Evolutionary conservation across 2,329 filamentous ascomycete genomes (phyloP).

Genomic region (Epichloe sibirici): DNA sequence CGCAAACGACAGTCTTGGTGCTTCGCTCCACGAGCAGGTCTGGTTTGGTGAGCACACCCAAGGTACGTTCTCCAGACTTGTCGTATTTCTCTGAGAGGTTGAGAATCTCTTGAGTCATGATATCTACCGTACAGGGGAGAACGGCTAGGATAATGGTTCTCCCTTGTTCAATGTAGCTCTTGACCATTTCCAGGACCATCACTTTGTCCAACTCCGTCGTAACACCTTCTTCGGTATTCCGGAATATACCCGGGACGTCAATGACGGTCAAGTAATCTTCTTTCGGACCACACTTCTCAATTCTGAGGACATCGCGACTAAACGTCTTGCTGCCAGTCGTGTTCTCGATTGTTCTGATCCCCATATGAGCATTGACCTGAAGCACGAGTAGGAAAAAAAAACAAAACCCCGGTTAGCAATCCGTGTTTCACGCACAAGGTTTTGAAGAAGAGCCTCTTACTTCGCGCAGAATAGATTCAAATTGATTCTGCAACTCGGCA

Average conservation of each 20-base stretch:
- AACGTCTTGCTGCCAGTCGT: constrained; percentile 20
- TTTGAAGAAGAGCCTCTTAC: constrained; percentile 13
- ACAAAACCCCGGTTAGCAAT: not conserved
- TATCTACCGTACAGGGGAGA: constrained; percentile 26
- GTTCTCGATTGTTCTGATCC: constrained; percentile 19
- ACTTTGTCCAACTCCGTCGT: constrained; percentile 33
- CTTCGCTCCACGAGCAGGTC: constrained; percentile 37
- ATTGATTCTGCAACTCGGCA: not conserved
- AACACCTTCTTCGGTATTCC: constrained; percentile 17
- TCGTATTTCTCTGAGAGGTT: constrained; percentile 25
- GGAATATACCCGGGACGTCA: constrained; percentile 43
- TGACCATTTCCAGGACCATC: constrained; percentile 35
- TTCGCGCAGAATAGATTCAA: constrained; percentile 28
- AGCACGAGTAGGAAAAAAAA: not conserved
- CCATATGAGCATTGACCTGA: constrained; percentile 31
- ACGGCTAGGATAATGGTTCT: constrained; percentile 39
- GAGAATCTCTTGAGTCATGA: constrained; percentile 29
- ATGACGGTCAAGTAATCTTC: constrained; percentile 38
- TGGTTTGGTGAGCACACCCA: constrained; percentile 45
- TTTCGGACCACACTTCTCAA: constrained; percentile 31
- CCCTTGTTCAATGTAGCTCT: constrained; percentile 30
- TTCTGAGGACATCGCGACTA: constrained; percentile 30
- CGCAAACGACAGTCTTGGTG: constrained; percentile 24
- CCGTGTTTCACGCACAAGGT: not conserved
- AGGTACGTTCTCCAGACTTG: constrained; percentile 26